Evolutionary conservation across 441 rosid genomes (phyloP).

Genomic region (Daphne laureola): DNA sequence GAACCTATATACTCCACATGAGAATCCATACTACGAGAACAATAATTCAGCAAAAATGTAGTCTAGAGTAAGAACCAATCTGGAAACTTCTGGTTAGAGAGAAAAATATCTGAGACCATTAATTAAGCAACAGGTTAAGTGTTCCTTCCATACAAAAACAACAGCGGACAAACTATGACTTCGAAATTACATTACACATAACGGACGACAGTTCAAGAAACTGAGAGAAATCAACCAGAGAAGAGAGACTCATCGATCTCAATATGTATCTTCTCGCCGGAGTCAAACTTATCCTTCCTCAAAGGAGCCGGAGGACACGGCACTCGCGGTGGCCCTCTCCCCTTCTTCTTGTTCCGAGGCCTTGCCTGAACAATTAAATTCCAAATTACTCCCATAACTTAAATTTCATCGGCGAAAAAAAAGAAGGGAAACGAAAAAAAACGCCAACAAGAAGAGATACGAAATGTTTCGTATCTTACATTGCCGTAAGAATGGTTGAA

Average conservation of each 20-base stretch:
- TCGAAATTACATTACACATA: slow-evolving; percentile 16
- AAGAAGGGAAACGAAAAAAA: not conserved
- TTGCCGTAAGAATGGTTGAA: slow-evolving; percentile 80
- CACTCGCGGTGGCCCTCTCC: slow-evolving; percentile 74
- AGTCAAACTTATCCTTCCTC: slow-evolving; percentile 50
- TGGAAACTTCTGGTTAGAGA: no score
- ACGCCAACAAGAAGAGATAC: not conserved
- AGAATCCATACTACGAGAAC: no score
- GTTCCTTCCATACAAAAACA: slow-evolving; percentile 1
- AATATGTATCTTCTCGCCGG: slow-evolving; percentile 45
- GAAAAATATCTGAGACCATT: no score
- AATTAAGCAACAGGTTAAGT: no score
- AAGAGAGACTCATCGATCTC: slow-evolving; percentile 67
- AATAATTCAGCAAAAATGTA: no score
- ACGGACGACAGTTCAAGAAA: not conserved
- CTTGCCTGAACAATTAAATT: slow-evolving; percentile 45
- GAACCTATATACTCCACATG: no score
- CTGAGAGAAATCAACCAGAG: slow-evolving; percentile 26
- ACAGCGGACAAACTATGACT: slow-evolving; percentile 10
- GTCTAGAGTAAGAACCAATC: no score
- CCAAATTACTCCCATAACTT: not conserved
- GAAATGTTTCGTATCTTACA: slow-evolving; percentile 27
- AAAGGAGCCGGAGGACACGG: slow-evolving; percentile 63
- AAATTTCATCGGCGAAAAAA: not conserved
- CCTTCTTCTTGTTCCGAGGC: slow-evolving; percentile 79